phyloP scores from a whole-genome alignment of 768 basidiomycete species.

The Rhodotorula graminis region DNA sequence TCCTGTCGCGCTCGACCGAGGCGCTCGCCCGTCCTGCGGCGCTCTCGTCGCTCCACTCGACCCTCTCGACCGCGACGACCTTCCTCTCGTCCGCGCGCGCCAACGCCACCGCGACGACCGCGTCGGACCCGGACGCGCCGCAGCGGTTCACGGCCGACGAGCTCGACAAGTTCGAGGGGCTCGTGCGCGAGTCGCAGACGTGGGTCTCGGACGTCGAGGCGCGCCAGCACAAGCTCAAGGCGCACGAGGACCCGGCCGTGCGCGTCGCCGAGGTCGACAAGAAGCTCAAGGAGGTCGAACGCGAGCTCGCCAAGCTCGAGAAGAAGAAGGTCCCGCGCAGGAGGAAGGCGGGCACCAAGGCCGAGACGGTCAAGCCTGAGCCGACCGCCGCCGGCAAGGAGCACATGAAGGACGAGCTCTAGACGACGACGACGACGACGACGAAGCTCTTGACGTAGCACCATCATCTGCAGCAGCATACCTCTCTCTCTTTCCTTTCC shows the following conservation, averaged over 20 bases:
- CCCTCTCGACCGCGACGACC: slow-evolving; percentile 53
- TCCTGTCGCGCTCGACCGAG: slow-evolving; percentile 72
- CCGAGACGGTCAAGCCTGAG: background rate
- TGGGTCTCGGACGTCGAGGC: slow-evolving; percentile 81
- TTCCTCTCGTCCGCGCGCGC: slow-evolving; percentile 75
- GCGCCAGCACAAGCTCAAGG: slow-evolving; percentile 68
- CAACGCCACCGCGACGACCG: slow-evolving; percentile 66
- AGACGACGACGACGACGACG: background rate
- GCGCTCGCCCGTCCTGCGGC: slow-evolving; percentile 76
- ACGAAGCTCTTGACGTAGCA: background rate
- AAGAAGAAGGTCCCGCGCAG: slow-evolving; percentile 37
- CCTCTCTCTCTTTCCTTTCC: background rate
- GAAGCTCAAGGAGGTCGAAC: slow-evolving; percentile 51
- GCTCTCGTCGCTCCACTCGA: slow-evolving; percentile 80
- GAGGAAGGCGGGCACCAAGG: slow-evolving; percentile 7
- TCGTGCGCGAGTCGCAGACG: slow-evolving; percentile 68
- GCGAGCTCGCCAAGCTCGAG: slow-evolving; percentile 27
- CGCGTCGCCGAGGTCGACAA: slow-evolving; percentile 79
- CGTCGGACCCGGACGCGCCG: slow-evolving; percentile 53
- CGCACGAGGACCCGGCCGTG: slow-evolving; percentile 79
- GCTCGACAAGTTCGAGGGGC: slow-evolving; percentile 68
- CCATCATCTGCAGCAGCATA: background rate
- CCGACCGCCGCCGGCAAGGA: background rate
- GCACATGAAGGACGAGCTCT: slow-evolving; percentile 36
- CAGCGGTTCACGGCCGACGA: slow-evolving; percentile 85